Percentiles rank a stretch among this genome's conserved stretches.
phyloP scores from a whole-genome alignment of 2,329 filamentous ascomycete genomes.

The Canariomyces notabilis region DNA sequence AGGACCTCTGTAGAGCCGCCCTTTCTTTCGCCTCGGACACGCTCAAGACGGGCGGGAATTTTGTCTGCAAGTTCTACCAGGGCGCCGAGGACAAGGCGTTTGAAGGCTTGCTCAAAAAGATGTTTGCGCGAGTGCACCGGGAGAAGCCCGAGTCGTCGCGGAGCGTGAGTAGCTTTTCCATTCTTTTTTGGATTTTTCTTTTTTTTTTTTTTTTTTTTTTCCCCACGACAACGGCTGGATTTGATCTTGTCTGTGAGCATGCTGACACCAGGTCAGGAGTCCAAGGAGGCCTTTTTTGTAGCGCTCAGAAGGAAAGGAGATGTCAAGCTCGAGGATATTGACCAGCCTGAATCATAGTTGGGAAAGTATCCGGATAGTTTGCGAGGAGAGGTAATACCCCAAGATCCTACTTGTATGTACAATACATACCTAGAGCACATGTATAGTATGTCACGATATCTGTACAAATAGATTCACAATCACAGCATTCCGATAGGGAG shows the following conservation, averaged over 20 bases:
- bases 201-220: neutral
- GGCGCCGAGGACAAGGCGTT: slow-evolving; percentile 78
- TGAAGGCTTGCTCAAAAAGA: slow-evolving; percentile 65
- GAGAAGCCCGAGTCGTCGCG: slow-evolving; percentile 91
- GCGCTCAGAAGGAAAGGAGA: slow-evolving; percentile 62
- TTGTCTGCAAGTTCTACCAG: slow-evolving; percentile 97
- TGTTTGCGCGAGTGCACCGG: slow-evolving; percentile 76
- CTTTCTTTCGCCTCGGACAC: slow-evolving; percentile 82
- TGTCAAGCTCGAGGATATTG: slow-evolving; percentile 27
- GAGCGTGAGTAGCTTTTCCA: slow-evolving; percentile 57
- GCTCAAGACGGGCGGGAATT: slow-evolving; percentile 75
- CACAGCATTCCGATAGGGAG: neutral
- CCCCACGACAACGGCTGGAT: neutral
- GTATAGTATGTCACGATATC: neutral
- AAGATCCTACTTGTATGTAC: too few species aligned
- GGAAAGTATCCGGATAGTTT: too few species aligned
- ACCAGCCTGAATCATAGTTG: too few species aligned
- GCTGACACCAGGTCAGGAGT: too few species aligned
- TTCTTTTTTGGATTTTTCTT: neutral
- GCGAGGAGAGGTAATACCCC: too few species aligned
- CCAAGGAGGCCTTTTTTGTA: slow-evolving; percentile 82
- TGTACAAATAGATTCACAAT: neutral
- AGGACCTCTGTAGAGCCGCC: slow-evolving; percentile 89
- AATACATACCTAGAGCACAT: neutral
- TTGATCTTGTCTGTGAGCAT: too few species aligned